Base-by-base conservation (phyloP, 2,329 filamentous ascomycete species). In the Aphanocladium album region DNA sequence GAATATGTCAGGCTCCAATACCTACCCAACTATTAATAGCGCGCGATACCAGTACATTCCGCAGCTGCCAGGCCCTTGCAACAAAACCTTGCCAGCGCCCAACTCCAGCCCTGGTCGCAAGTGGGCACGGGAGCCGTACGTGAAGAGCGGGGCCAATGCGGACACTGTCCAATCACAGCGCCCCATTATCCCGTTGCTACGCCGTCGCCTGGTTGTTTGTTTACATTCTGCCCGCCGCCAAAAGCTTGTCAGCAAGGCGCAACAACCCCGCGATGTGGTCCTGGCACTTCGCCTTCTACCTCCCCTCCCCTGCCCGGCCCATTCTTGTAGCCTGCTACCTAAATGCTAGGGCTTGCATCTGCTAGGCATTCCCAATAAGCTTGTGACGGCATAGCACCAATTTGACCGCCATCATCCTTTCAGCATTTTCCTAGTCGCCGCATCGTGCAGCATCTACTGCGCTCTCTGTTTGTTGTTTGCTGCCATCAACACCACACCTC, bases 121-220 rank as follows among this genome's bases (percentile, higher is more conserved):
- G n/a, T n/a, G n/a, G n/a, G n/a, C n/a, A 43, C 3, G 17, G 27
- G 51, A 54, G 25, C 43, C 8, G 9, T 33, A 11, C 25, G 25
- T 33, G n/a, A 62, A 55, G 54, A 54, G 49, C 50, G 33, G 16
- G 8, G 8, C 60, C n/a, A 12, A 6, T 19, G 39, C 47, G 51
- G 50, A 12, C 12, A 11, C 16, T 8, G 39, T 52, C 70, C 66
- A 72, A 72, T 71, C 46, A 61, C 61, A 33, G 49, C 21, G 41
- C 45, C 45, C 37, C 46, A 25, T 14, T 17, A 25, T 23, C 25
- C 63, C 67, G 71, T 72, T 72, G 71, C 71, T 72, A 66, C 67
- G 71, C 65, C 62, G 70, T 70, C 69, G 67, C 64, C 64, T 64
- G 62, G 65, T 67, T 70, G 70, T 72, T 72, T 72, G 69, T 72